Evolutionary conservation across 257 asterid genomes (phyloP).

Genomic region (Ocimum tenuiflorum): DNA sequence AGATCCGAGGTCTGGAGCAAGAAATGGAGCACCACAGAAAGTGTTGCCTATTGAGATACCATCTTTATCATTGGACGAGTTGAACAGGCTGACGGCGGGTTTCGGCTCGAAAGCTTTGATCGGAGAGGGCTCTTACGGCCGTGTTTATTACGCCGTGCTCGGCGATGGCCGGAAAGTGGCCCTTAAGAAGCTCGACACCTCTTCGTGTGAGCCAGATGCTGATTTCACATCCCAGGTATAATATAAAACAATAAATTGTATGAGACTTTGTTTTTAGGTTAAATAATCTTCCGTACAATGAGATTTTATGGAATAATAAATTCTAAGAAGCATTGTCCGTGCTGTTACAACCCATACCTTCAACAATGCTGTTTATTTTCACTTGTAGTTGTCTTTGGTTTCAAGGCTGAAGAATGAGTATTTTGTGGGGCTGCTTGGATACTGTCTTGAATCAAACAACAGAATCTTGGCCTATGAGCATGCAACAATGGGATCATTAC

Average conservation of each 20-base stretch:
- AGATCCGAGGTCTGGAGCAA: conserved; percentile 62
- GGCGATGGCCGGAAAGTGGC: conserved; percentile 50
- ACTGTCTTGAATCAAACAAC: conserved; percentile 64
- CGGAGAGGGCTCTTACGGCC: conserved; percentile 88
- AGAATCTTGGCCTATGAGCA: conserved; percentile 67
- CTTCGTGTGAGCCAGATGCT: conserved; percentile 78
- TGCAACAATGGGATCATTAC: conserved; percentile 78
- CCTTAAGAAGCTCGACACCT: conserved; percentile 65
- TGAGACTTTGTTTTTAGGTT: no score
- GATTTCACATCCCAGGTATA: conserved; percentile 77
- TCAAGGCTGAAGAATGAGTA: conserved; percentile 79
- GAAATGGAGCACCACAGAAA: conserved; percentile 71
- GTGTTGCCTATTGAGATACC: conserved; percentile 80
- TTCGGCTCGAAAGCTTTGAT: conserved; percentile 60
- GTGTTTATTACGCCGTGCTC: conserved; percentile 54
- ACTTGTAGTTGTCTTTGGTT: conserved; percentile 56
- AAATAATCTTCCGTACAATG: no score
- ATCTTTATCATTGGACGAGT: conserved; percentile 51
- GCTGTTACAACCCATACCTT: no score
- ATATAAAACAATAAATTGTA: no score
- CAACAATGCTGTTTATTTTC: no score
- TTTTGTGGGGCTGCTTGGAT: conserved; percentile 70
- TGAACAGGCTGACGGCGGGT: conserved; percentile 46
- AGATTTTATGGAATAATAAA: no score
- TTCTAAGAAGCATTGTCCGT: no score